A percentile compares a stretch with the other conserved stretches of the same genome.
These are phyloP conservation scores for Stachybotrys chlorohalonatus DNA, from an alignment of 2,329 filamentous ascomycete genomes.

Conservation along the genomic window DNA sequence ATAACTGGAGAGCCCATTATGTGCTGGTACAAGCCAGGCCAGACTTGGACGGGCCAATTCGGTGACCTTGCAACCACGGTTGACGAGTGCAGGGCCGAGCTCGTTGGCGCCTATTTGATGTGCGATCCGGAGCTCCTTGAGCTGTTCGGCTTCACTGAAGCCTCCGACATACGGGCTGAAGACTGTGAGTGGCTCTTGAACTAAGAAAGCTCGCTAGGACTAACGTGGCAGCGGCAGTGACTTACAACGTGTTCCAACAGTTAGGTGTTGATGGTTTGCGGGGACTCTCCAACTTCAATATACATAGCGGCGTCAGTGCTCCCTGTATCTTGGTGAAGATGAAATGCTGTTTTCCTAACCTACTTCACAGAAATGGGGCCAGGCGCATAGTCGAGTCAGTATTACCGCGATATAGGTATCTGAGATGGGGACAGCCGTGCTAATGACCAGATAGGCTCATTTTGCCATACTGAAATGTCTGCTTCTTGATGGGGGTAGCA, in stretches of 20 bases:
- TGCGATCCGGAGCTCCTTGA: conserved; percentile 30
- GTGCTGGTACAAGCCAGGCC: conserved; percentile 51
- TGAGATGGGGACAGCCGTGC: not conserved
- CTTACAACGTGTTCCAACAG: conserved; percentile 31
- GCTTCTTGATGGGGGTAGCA: conserved; percentile 41
- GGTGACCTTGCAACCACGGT: conserved; percentile 49
- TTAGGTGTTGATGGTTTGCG: conserved; percentile 30
- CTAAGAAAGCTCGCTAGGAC: not conserved
- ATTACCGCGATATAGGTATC: not conserved
- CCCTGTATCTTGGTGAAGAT: not conserved
- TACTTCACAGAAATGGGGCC: conserved; percentile 30
- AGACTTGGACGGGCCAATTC: conserved; percentile 56
- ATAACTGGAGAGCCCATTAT: conserved; percentile 42
- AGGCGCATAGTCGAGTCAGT: conserved; percentile 28
- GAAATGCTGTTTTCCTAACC: not conserved
- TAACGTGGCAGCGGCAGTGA: conserved; percentile 15
- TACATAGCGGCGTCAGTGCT: conserved; percentile 18
- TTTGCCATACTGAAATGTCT: conserved; percentile 55
- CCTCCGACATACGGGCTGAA: conserved; percentile 23
- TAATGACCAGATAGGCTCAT: conserved; percentile 38
- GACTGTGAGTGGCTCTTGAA: conserved; percentile 20
- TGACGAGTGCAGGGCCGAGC: conserved; percentile 43
- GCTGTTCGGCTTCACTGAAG: conserved; percentile 30
- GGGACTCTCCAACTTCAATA: conserved; percentile 27
- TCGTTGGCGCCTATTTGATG: conserved; percentile 33